A percentile compares a stretch with the other conserved stretches of the same genome.
phyloP scores from a whole-genome alignment of 192 early-diverging fungal species.

The Mortierella alpina region DNA sequence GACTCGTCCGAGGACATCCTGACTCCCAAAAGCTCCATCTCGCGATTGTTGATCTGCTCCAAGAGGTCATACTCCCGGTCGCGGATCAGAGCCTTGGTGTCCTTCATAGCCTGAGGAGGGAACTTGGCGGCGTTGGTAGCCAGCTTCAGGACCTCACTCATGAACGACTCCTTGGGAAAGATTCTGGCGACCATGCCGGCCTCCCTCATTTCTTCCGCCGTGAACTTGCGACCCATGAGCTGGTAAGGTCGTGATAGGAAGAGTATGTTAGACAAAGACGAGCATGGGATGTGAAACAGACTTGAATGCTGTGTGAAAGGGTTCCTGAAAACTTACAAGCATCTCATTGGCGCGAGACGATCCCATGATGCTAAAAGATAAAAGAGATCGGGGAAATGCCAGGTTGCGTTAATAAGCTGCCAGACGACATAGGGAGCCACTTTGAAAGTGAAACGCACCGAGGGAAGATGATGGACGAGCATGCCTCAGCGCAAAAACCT shows the following conservation, averaged over 20 bases:
- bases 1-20: constrained; percentile 67
- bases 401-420: no score
- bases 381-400: no score
- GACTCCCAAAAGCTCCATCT: constrained; percentile 68
- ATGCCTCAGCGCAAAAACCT: constrained; percentile 80
- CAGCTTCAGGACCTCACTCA: constrained; percentile 58
- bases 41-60: constrained; percentile 60
- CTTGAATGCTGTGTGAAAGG: background rate
- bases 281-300: background rate
- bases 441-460: constrained; percentile 33
- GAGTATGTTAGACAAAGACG: background rate
- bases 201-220: constrained; percentile 69
- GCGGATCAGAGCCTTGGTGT: constrained; percentile 67
- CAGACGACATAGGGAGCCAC: background rate
- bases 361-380: constrained; percentile 66
- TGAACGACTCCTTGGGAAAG: constrained; percentile 62
- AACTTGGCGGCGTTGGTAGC: constrained; percentile 64
- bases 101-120: constrained; percentile 66
- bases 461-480: constrained; percentile 76
- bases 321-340: constrained; percentile 51
- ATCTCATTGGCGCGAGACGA: constrained; percentile 74
- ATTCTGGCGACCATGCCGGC: constrained; percentile 66
- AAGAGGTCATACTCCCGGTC: constrained; percentile 58
- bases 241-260: background rate
- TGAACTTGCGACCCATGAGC: constrained; percentile 66